These are phyloP conservation scores for Tetracladium setigerum DNA, from an alignment of 495 filamentous ascomycete genomes.

Conservation along the genomic window DNA sequence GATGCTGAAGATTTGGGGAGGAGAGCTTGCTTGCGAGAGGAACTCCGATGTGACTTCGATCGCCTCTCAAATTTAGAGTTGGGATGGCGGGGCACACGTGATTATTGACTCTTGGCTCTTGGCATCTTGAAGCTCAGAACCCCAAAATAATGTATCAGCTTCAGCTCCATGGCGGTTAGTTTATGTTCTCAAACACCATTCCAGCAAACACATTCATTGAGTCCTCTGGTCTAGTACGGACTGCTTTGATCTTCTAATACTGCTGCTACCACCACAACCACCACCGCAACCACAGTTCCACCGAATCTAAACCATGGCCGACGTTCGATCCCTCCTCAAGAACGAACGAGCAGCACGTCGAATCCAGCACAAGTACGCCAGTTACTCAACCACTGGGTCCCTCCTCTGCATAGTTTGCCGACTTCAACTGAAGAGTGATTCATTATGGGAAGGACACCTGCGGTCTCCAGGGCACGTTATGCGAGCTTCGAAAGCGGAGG, in stretches of 20 bases:
- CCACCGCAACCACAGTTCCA: background rate
- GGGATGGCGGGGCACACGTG: too few relatives aligned
- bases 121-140: background rate
- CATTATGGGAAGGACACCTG: conserved; percentile 52
- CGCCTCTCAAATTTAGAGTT: too few relatives aligned
- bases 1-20: too few relatives aligned
- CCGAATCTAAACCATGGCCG: conserved; percentile 52
- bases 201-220: background rate
- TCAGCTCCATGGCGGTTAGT: background rate
- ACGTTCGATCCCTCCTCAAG: conserved; percentile 74
- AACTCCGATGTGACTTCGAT: background rate
- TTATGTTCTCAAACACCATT: background rate
- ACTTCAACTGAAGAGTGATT: conserved; percentile 50
- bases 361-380: conserved; percentile 57
- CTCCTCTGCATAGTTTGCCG: conserved; percentile 53
- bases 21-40: too few relatives aligned
- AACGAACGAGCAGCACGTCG: conserved; percentile 72
- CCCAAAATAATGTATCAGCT: background rate
- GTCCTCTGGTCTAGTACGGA: background rate
- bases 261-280: too few relatives aligned
- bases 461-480: conserved; percentile 37
- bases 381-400: conserved; percentile 52
- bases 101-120: background rate
- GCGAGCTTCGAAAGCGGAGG: conserved; percentile 19
- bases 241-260: too few relatives aligned